These are phyloP conservation scores for Lipomyces anomalus DNA, from an alignment of 805 yeast genomes.

Conservation along the genomic window DNA sequence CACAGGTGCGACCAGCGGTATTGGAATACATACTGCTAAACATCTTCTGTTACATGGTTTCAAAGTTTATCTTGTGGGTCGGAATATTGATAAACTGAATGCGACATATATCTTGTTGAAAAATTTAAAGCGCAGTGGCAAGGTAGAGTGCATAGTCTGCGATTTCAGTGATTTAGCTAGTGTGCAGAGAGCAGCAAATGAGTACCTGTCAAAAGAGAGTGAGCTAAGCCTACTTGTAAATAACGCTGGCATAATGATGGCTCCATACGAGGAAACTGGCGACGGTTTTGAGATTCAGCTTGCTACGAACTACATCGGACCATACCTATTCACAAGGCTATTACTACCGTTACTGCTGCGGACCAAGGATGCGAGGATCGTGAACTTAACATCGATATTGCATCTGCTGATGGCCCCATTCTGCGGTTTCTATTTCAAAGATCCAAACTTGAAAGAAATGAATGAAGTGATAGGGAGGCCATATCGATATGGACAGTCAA, in stretches of 20 bases:
- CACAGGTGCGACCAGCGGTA: constrained; percentile 23
- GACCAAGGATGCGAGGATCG: constrained; percentile 15
- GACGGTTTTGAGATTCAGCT: constrained; percentile 75
- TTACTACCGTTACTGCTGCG: constrained; percentile 13
- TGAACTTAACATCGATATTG: constrained; percentile 17
- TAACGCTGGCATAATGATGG: constrained; percentile 77
- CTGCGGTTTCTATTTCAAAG: constrained; percentile 10
- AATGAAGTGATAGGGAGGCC: constrained; percentile 8
- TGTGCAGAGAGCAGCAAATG: constrained; percentile 16
- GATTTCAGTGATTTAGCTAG: constrained; percentile 19
- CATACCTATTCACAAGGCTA: constrained; percentile 57
- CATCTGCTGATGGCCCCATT: constrained; percentile 4
- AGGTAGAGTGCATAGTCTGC: constrained; percentile 1
- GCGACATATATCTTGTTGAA: constrained; percentile 1
- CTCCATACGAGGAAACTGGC: constrained; percentile 58
- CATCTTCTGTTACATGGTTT: constrained; percentile 20
- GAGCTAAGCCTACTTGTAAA: constrained; percentile 52
- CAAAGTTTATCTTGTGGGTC: constrained; percentile 17
- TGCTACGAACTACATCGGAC: constrained; percentile 73
- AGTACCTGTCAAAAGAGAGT: constrained; percentile 10
- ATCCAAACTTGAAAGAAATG: constrained; percentile 9
- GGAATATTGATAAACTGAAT: constrained; percentile 13
- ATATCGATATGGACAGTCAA: constrained; percentile 18
- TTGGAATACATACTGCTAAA: constrained; percentile 18
- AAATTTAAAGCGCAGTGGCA: constrained; percentile 3